Evolutionary conservation across 2,329 filamentous ascomycete species (phyloP).

Genomic region (Diaporthe velutina): DNA sequence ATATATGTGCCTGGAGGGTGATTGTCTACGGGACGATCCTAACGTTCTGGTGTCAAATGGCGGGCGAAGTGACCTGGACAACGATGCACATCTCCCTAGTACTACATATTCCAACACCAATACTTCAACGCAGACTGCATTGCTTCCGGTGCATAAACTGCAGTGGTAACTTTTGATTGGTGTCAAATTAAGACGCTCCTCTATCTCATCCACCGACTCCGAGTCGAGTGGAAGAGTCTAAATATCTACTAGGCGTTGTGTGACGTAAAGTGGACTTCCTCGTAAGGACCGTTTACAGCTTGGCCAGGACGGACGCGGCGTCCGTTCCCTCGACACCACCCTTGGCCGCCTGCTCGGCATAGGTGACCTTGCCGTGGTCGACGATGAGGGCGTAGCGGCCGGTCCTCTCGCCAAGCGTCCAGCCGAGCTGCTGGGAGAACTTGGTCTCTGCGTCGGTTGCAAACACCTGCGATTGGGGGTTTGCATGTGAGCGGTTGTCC

Average conservation of each 20-base stretch:
- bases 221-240: constrained; percentile 32
- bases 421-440: constrained; percentile 84
- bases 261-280: constrained; percentile 16
- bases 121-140: constrained; percentile 15
- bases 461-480: constrained; percentile 69
- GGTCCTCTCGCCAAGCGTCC: constrained; percentile 81
- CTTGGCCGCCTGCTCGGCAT: constrained; percentile 77
- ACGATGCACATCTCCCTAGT: constrained; percentile 5
- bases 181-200: constrained; percentile 19
- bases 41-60: not conserved
- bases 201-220: constrained; percentile 12
- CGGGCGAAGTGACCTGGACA: not conserved
- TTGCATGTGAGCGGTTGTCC: constrained; percentile 17
- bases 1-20: constrained; percentile 20
- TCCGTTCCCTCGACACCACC: constrained; percentile 61
- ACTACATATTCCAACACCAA: constrained; percentile 4
- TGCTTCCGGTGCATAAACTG: not conserved
- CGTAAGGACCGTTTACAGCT: constrained; percentile 57
- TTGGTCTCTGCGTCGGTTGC: constrained; percentile 76
- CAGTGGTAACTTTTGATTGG: not conserved
- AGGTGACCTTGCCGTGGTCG: constrained; percentile 86
- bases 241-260: constrained; percentile 1
- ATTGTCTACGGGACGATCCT: not conserved
- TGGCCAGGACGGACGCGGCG: constrained; percentile 66
- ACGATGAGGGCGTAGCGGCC: constrained; percentile 84